Evolutionary conservation across 305 asterid species (phyloP).

Genomic region (Fraxinus nigra): DNA sequence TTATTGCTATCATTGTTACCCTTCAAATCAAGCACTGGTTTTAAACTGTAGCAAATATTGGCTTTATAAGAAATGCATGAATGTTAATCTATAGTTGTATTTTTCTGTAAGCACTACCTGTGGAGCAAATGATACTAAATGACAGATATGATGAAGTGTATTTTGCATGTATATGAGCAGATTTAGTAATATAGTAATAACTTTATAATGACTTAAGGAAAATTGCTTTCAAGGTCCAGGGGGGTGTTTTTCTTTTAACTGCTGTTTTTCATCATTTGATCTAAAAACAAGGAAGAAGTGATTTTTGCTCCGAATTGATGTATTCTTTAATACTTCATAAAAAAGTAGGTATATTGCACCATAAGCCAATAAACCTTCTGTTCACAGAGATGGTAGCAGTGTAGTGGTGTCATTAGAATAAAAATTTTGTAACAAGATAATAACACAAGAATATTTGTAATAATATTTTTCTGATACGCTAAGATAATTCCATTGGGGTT

Average conservation of each 20-base stretch:
- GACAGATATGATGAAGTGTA: background rate
- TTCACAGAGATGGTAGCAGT: background rate
- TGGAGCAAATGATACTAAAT: constrained; percentile 14
- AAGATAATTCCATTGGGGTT: background rate
- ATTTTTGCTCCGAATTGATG: background rate
- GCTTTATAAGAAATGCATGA: background rate
- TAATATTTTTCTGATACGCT: background rate
- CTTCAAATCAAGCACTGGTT: background rate
- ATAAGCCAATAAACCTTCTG: background rate
- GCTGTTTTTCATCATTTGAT: background rate
- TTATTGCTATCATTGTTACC: background rate
- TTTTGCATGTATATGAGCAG: background rate
- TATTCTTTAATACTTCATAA: background rate
- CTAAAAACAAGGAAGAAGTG: background rate
- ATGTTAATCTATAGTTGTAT: background rate
- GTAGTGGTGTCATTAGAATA: background rate
- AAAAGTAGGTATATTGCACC: background rate
- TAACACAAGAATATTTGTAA: background rate
- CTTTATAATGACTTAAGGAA: background rate
- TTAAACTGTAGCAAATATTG: background rate
- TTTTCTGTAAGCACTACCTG: background rate
- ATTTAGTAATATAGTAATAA: background rate
- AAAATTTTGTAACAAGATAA: background rate
- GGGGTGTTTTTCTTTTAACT: background rate
- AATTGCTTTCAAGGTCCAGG: background rate